These are phyloP conservation scores for Glycine tomentella DNA, from an alignment of 306 rosid genomes.

Conservation along the genomic window DNA sequence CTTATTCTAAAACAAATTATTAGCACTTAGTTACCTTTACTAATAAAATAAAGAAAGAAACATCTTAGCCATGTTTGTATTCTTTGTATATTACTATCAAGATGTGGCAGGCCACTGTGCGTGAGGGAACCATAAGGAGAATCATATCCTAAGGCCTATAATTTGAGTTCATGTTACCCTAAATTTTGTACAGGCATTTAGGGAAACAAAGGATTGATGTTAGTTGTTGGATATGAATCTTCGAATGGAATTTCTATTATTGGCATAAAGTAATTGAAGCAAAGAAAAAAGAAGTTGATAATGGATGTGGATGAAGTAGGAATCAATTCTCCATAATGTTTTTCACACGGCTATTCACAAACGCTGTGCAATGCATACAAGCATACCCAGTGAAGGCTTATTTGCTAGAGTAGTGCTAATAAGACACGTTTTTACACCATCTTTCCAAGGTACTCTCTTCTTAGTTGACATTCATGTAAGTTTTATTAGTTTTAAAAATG, in stretches of 20 bases:
- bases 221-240: constrained; percentile 61
- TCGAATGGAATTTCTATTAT: constrained; percentile 81
- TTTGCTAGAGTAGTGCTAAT: constrained; percentile 11
- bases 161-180: constrained; percentile 24
- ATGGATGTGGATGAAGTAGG: constrained; percentile 58
- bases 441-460: background rate
- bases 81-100: constrained; percentile 31
- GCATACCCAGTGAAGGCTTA: constrained; percentile 57
- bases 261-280: constrained; percentile 53
- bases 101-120: constrained; percentile 43
- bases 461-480: background rate
- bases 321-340: constrained; percentile 54
- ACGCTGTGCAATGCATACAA: constrained; percentile 14
- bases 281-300: constrained; percentile 45
- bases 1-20: constrained; percentile 51
- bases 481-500: too few relatives aligned
- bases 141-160: constrained; percentile 31
- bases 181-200: constrained; percentile 37
- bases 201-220: constrained; percentile 20
- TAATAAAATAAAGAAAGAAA: constrained; percentile 3
- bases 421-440: background rate
- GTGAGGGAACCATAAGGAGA: constrained; percentile 7
- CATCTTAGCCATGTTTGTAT: constrained; percentile 7
- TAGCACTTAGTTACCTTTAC: constrained; percentile 5
- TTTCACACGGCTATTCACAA: background rate